Percentiles rank a stretch among this genome's conserved stretches.
These are phyloP conservation scores for Rhytidiadelphus loreus DNA, from an alignment of 225 moss, liverwort and hornwort species.

Conservation along the genomic window DNA sequence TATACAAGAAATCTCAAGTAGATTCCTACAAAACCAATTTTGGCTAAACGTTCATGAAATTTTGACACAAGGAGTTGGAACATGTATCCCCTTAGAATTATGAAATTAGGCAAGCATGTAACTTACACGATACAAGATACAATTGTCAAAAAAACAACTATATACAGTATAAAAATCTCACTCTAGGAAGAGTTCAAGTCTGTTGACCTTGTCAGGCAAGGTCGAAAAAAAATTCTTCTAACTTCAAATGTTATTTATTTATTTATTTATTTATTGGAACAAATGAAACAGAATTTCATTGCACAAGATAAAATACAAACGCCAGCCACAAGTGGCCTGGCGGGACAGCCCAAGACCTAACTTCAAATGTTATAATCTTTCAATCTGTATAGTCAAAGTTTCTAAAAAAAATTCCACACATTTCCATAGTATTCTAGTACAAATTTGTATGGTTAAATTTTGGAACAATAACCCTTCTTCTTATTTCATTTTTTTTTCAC, in stretches of 20 bases:
- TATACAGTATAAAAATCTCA: not conserved
- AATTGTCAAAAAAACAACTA: not conserved
- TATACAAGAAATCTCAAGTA: not conserved
- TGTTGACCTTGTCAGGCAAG: rapidly evolving
- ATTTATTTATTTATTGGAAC: no score
- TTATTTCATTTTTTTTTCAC: no score
- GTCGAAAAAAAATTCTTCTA: not conserved
- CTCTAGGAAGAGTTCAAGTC: not conserved
- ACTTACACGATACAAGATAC: not conserved
- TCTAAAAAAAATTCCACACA: no score
- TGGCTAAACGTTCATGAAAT: not conserved
- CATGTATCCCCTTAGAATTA: not conserved
- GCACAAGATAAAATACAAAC: no score
- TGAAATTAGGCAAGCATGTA: not conserved
- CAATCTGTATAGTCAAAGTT: not conserved
- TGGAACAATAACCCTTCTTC: no score
- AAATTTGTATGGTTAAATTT: no score
- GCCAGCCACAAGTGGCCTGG: no score
- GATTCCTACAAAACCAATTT: not conserved
- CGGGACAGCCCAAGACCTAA: no score
- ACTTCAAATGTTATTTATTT: no score
- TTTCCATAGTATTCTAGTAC: no score
- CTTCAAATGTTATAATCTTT: not conserved
- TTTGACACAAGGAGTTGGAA: not conserved
- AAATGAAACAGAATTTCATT: no score